phyloP scores from a whole-genome alignment of 371 early-diverging fungal species.

The Funneliformis caledonium region DNA sequence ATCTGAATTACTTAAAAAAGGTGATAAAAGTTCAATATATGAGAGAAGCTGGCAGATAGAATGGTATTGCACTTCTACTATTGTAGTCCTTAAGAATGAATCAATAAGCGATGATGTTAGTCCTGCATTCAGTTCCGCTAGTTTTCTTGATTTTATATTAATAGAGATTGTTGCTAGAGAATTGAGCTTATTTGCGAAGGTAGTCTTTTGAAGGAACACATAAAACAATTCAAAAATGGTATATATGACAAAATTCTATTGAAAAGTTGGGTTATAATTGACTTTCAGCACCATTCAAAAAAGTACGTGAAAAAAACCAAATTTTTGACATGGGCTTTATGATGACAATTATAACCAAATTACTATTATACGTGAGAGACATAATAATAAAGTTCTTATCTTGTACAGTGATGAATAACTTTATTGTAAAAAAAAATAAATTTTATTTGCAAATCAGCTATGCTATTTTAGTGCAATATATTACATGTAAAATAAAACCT shows the following conservation, averaged over 20 bases:
- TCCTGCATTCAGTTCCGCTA: conserved; percentile 3
- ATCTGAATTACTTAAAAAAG: conserved; percentile 2
- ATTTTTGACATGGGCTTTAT: conserved; percentile 23
- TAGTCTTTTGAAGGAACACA: neutral
- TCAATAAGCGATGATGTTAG: conserved; percentile 20
- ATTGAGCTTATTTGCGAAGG: conserved; percentile 23
- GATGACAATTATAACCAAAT: conserved; percentile 51
- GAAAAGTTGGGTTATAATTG: neutral
- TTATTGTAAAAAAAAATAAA: too few relatives aligned
- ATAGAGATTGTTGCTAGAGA: neutral
- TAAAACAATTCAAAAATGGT: neutral
- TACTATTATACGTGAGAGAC: conserved; percentile 55
- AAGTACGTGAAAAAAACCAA: neutral
- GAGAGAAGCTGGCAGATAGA: conserved; percentile 38
- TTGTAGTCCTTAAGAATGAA: neutral
- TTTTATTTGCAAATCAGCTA: too few relatives aligned
- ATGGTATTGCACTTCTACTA: conserved; percentile 15
- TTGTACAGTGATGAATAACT: conserved; percentile 1
- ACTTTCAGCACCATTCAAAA: neutral
- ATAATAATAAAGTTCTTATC: conserved; percentile 42
- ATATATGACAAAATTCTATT: neutral
- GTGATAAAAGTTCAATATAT: neutral
- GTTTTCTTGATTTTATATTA: conserved; percentile 35
- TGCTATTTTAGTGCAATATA: too few relatives aligned
- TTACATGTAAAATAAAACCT: too few relatives aligned